Evolutionary conservation across 2,329 filamentous ascomycete species (phyloP).

Genomic region (Sphaerulina vaccinii): DNA sequence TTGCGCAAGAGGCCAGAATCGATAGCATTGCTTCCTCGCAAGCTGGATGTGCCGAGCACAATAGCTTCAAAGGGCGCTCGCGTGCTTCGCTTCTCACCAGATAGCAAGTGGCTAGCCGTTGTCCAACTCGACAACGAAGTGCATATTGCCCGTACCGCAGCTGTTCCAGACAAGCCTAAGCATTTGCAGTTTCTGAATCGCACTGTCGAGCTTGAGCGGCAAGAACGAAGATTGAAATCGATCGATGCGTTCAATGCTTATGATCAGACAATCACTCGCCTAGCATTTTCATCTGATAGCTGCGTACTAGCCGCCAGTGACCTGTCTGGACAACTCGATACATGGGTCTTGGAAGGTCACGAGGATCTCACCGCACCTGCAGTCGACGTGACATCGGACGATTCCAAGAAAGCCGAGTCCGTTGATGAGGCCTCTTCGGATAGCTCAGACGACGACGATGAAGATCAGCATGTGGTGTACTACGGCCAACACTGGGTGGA

Average conservation of each 20-base stretch:
- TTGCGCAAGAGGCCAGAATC: constrained; percentile 27
- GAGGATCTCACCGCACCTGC: constrained; percentile 50
- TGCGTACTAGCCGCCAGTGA: constrained; percentile 76
- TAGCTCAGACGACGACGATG: constrained; percentile 40
- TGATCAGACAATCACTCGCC: constrained; percentile 69
- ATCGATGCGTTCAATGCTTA: constrained; percentile 62
- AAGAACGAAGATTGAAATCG: constrained; percentile 23
- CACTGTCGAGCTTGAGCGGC: constrained; percentile 42
- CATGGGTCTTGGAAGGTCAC: constrained; percentile 69
- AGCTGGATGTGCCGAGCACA: constrained; percentile 62
- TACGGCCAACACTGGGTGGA: constrained; percentile 69
- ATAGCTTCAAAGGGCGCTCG: constrained; percentile 65
- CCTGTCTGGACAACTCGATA: constrained; percentile 80
- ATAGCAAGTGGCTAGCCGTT: constrained; percentile 67
- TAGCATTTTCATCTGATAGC: constrained; percentile 78
- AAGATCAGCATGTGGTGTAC: constrained; percentile 55
- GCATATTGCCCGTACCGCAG: constrained; percentile 48
- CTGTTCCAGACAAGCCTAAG: constrained; percentile 42
- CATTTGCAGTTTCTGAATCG: constrained; percentile 40
- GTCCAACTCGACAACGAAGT: constrained; percentile 48
- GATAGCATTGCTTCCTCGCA: constrained; percentile 61
- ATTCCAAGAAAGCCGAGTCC: constrained; percentile 28
- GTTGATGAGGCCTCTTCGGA: constrained; percentile 34
- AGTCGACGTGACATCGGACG: constrained; percentile 36
- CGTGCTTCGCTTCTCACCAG: constrained; percentile 66